Base-by-base conservation (phyloP, 2,329 filamentous ascomycete genomes). In the Chaetothyriales sp. region DNA sequence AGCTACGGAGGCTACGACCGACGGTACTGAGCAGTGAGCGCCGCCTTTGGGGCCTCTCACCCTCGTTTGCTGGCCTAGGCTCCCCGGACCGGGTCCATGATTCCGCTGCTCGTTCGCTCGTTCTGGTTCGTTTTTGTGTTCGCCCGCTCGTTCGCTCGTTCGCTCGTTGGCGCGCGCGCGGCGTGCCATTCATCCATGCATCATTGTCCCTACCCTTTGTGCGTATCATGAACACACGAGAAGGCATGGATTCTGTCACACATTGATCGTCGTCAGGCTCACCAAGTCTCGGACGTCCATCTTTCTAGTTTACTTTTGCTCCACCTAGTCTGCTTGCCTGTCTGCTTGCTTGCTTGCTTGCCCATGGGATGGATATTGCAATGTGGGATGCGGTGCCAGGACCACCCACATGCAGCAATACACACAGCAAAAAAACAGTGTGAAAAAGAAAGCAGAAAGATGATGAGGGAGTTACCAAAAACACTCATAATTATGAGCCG, bases 1-100 rank as follows among this genome's bases (percentile, higher is more conserved):
- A 54, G 57, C 44, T 57, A 56, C 43, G 50, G 55, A 44, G 54
- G 56, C 28, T 60, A 60, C 46, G 57, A 59, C 46, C 50, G 57
- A 43, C 55, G 56, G 43, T 59, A 59, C 44, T 60, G 57, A 52
- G 46, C 20, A 39, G 42, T 59, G 57, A 52, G 46, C 20, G 25
- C 20, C 22, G 42, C 25, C 32, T 15, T 39, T 39, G 32, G 7
- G 15, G n/a, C n/a, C 15, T 39, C 10, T 39, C 2, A 5, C 15
- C 15, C 5, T 39, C 15, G 32, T 12, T 39, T 39, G 32, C 32
- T 39, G 32, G 32, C 32, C 32, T 39, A 39, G 32, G 9, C 9
- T 39, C 10, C 6, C 6, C 22, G 6, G 22, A 25, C 22, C 3
- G 22, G 22, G 3, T 25, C 22, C 3, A 25, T 25, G 22, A 25